phyloP scores from a whole-genome alignment of 306 rosid genomes.

The Psophocarpus tetragonolobus region DNA sequence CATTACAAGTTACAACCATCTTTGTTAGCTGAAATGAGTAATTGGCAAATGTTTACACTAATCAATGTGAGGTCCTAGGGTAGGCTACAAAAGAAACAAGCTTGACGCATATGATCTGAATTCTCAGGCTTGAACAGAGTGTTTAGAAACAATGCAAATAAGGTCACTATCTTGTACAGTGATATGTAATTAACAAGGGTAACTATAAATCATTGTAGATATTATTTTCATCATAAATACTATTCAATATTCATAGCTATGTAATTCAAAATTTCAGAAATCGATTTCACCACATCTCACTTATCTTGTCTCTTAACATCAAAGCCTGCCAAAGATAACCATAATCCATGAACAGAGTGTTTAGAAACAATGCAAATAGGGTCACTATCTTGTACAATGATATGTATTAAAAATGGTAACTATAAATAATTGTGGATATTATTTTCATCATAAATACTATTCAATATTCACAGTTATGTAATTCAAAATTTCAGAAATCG shows the following conservation, averaged over 20 bases:
- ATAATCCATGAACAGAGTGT: no score
- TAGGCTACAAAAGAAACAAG: not conserved
- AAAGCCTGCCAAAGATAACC: not conserved
- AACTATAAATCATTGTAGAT: not conserved
- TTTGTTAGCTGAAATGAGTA: not conserved
- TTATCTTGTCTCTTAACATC: not conserved
- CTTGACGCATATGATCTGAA: not conserved
- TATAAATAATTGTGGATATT: no score
- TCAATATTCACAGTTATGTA: no score
- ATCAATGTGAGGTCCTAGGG: not conserved
- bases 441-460: no score
- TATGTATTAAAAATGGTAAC: no score
- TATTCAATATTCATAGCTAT: not conserved
- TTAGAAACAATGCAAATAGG: no score
- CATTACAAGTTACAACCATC: not conserved
- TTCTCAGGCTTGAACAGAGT: not conserved
- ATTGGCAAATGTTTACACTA: not conserved
- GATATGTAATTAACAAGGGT: not conserved
- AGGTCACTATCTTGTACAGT: not conserved
- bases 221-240: not conserved
- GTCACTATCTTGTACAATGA: no score
- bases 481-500: no score
- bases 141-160: not conserved
- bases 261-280: not conserved
- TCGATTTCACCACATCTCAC: not conserved